Evolutionary conservation across 768 basidiomycete genomes (phyloP).

Genomic region (Termitomyces sp.): DNA sequence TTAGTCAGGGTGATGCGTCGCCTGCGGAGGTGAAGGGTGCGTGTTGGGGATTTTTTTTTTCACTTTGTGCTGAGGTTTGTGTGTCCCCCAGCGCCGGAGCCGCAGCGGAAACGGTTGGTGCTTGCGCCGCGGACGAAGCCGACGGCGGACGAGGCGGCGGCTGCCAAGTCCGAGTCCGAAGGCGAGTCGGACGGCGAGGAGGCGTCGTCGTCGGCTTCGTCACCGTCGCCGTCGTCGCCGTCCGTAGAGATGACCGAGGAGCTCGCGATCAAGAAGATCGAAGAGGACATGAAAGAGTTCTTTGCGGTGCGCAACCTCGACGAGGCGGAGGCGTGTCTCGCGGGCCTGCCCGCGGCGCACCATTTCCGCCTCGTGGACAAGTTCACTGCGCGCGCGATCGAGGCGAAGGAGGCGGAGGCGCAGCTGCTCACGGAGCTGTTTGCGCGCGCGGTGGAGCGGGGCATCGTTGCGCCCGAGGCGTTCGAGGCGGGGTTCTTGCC

Average conservation of each 20-base stretch:
- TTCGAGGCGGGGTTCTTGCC: conserved; percentile 74
- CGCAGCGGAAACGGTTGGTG: not conserved
- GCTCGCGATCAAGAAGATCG: conserved; percentile 69
- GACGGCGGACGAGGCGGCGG: conserved; percentile 24
- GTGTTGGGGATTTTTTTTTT: too few species aligned
- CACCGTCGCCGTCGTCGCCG: not conserved
- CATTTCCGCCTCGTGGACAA: conserved; percentile 67
- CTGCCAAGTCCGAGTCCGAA: conserved; percentile 18
- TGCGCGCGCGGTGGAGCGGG: conserved; percentile 51
- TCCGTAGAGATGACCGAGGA: conserved; percentile 52
- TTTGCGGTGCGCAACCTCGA: conserved; percentile 80
- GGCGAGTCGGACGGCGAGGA: conserved; percentile 42
- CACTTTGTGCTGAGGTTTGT: too few species aligned
- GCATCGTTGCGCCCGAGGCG: conserved; percentile 46
- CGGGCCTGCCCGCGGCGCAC: conserved; percentile 58
- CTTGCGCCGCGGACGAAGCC: not conserved
- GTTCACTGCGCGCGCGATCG: conserved; percentile 67
- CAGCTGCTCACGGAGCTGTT: conserved; percentile 82
- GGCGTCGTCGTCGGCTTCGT: too few species aligned
- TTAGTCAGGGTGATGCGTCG: conserved; percentile 57
- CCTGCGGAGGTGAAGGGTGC: conserved; percentile 49
- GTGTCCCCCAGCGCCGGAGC: not conserved
- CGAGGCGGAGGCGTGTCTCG: conserved; percentile 87
- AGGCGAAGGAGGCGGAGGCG: conserved; percentile 78
- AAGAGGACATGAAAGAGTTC: conserved; percentile 82